Percentiles rank a stretch among this genome's conserved stretches.
phyloP scores from a whole-genome alignment of 345 rosid species.

The Salix dunnii region DNA sequence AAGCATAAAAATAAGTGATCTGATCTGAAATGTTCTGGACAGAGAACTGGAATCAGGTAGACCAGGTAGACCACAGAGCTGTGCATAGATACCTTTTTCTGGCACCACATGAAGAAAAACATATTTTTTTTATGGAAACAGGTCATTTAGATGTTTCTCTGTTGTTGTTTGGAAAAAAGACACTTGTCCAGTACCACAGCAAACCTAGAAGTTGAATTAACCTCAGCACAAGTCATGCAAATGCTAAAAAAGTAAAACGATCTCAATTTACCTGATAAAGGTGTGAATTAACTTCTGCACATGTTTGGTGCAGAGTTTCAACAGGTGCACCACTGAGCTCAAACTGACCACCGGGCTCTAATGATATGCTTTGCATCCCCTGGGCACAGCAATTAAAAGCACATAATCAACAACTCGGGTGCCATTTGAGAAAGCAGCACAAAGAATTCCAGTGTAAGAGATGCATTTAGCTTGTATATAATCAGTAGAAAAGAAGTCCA shows the following conservation, averaged over 20 bases:
- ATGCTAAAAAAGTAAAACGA: not conserved
- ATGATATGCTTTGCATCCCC: conserved; percentile 98
- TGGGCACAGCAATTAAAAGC: conserved; percentile 28
- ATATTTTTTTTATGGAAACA: too few relatives aligned
- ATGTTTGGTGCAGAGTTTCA: conserved; percentile 97
- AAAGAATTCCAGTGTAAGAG: not conserved
- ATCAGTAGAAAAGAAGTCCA: conserved; percentile 9
- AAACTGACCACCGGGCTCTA: conserved; percentile 98
- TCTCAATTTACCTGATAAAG: conserved; percentile 74
- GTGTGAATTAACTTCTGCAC: conserved; percentile 99
- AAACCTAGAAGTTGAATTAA: not conserved
- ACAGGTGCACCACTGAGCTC: conserved; percentile 99
- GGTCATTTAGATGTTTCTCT: too few relatives aligned
- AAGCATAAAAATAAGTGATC: not conserved
- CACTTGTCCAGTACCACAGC: not conserved
- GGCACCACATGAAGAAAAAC: too few relatives aligned
- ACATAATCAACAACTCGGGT: not conserved
- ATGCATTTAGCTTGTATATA: not conserved
- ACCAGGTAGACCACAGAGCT: too few relatives aligned
- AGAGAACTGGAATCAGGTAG: too few relatives aligned
- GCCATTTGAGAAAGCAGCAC: not conserved
- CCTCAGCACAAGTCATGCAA: not conserved
- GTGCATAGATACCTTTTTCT: too few relatives aligned
- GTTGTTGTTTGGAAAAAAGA: not conserved
- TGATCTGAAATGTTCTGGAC: not conserved